Percentiles rank a stretch among this genome's conserved stretches.
Conservation (phyloP, 257 asterid species). For the Craterostigma plantagineum region DNA sequence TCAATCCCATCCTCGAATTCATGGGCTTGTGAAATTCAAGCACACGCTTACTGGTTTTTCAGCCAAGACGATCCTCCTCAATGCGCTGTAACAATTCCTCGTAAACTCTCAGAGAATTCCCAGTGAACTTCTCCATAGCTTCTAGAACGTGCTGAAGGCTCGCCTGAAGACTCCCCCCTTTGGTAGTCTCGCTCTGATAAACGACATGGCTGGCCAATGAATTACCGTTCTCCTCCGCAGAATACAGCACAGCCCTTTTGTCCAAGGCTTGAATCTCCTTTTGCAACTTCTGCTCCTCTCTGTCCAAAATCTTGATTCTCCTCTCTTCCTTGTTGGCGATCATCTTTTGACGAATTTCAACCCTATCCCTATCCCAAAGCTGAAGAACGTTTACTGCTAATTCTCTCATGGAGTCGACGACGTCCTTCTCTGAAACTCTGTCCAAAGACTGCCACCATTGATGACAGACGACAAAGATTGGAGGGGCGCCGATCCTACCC, state of each 20-base stretch:
- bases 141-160: constrained; percentile 65
- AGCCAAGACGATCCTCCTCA: constrained; percentile 44
- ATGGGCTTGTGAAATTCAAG: too few relatives aligned
- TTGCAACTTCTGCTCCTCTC: constrained; percentile 73
- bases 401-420: constrained; percentile 55
- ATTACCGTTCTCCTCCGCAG: constrained; percentile 23
- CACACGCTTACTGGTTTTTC: too few relatives aligned
- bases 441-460: constrained; percentile 85
- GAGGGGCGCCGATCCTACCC: constrained; percentile 87
- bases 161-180: constrained; percentile 50
- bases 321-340: constrained; percentile 53
- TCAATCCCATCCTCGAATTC: too few relatives aligned
- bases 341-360: constrained; percentile 56
- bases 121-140: constrained; percentile 73
- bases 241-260: constrained; percentile 37
- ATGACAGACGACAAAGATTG: constrained; percentile 55
- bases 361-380: constrained; percentile 69
- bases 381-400: constrained; percentile 53
- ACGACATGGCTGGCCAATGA: constrained; percentile 34
- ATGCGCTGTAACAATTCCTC: constrained; percentile 72
- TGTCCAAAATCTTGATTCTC: constrained; percentile 63
- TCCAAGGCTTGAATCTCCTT: constrained; percentile 76
- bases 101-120: constrained; percentile 42
- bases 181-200: constrained; percentile 61
- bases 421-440: constrained; percentile 69